Evolutionary conservation across 2,329 filamentous ascomycete species (phyloP), one percentile per base, ranked within the genome.

Genomic region (Xylariaceae sp.): DNA sequence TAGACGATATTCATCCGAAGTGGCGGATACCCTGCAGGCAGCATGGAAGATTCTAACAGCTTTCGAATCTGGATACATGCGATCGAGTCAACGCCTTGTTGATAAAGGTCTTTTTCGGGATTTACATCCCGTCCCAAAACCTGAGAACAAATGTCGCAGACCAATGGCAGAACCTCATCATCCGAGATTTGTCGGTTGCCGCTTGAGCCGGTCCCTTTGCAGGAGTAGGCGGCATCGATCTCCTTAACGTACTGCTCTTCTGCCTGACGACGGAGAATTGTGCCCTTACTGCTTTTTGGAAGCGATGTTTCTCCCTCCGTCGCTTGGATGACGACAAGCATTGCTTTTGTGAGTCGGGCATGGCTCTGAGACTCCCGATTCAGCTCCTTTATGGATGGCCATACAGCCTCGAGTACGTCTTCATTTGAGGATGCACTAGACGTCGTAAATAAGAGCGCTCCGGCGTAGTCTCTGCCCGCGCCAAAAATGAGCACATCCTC

Each of bases 251-350:
- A 86, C 7, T 68, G 67, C 41, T 75, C 69, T 51, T 84, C 80
- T 0, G 77, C 80, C 43, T 72, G 71, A 12, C 66, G 69, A 19
- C 83, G 71, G 14, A 87, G 66, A 1, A 83, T 69, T 0, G 81
- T 84, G 0, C 83, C 83, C 64, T 87, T 87, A 56, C 81, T 86
- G 54, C 79, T 86, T 64, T 83, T 86, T 51, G 78, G 73, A 0
- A 85, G 66, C 0, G 67, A 57, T n/a, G 53, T 48, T 1, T 59
- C 52, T 1, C 49, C 50, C 1, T 63, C 59, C 9, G 62, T 55
- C 7, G 69, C 53, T 0, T 70, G 61, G 40, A 83, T 67, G 0
- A 77, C 68, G 0, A 81, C 56, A 13, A 86, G 55, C 76, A 81
- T 83, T 2, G 72, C 63, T 31, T 64, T 71, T 2, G 75, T 63